phyloP scores from a whole-genome alignment of 2,329 filamentous ascomycete species.

The Colletotrichum caudatum region DNA sequence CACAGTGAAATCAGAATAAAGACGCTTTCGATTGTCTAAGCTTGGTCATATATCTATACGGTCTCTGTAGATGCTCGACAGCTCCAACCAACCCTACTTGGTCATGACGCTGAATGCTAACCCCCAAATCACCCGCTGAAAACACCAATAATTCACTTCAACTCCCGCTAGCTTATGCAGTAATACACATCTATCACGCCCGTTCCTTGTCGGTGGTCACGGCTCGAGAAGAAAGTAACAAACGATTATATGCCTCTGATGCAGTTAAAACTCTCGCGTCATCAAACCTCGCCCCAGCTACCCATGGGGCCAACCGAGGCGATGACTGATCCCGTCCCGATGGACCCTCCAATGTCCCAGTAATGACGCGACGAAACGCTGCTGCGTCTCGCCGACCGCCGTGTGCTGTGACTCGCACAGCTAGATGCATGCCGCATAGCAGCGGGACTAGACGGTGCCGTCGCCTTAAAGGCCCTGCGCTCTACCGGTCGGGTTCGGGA shows the following conservation, averaged over 20 bases:
- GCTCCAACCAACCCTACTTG: slow-evolving; percentile 25
- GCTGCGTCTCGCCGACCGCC: slow-evolving; percentile 75
- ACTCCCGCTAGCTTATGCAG: slow-evolving; percentile 27
- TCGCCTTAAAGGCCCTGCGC: slow-evolving; percentile 68
- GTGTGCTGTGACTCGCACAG: slow-evolving; percentile 89
- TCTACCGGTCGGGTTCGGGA: slow-evolving; percentile 66
- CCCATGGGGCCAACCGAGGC: slow-evolving; percentile 76
- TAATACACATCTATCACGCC: slow-evolving; percentile 32
- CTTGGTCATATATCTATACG: slow-evolving; percentile 12
- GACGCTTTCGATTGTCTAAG: neutral
- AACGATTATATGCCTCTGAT: neutral
- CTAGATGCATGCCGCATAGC: slow-evolving; percentile 69
- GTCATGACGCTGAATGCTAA: slow-evolving; percentile 31
- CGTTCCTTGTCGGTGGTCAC: slow-evolving; percentile 4
- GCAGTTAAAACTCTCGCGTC: slow-evolving; percentile 3
- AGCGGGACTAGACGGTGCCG: slow-evolving; percentile 62
- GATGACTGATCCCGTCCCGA: slow-evolving; percentile 80
- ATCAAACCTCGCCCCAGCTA: slow-evolving; percentile 80
- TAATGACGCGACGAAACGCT: slow-evolving; percentile 84
- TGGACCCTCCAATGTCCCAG: slow-evolving; percentile 89
- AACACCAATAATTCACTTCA: neutral
- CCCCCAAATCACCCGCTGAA: neutral
- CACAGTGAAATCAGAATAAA: neutral
- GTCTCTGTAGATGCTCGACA: slow-evolving; percentile 19
- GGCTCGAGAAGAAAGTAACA: neutral